Base-by-base conservation (phyloP, 345 rosid genomes). In the Chamaenerion angustifolium region DNA sequence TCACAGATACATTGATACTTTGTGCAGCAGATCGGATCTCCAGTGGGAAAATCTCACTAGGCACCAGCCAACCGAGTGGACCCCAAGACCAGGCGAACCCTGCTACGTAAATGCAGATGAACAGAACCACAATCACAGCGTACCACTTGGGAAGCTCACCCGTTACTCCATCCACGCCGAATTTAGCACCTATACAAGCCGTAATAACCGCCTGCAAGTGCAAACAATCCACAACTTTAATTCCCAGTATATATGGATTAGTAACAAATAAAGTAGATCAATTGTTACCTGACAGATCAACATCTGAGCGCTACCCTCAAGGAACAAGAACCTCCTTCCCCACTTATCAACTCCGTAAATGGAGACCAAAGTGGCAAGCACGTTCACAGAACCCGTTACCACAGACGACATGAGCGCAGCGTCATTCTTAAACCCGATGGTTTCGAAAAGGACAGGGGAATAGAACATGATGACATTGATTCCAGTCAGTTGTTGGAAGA, bases 1-100 rank as follows among this genome's bases (percentile, higher is more conserved):
- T 89, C 46, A 89, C 86, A 0, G 90, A 89, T 4, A 89, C 97
- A 0, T 75, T 85, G 56, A 89, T 40, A 58, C 95, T 89, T 62
- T 89, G 97, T 0, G 97, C 95, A 1, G 95, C 95, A 0, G 95
- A 89, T 16, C 95, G 65, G 49, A 89, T 83, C 56, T 89, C 97
- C 18, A 83, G 51, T 6, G 97, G 95, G 70, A 85, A 89, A 21
- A 89, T 89, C 67, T 89, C 95, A 60, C 95, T 85, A 0, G 97
- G 97, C 2, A 89, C 95, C 35, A 89, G 46, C 97, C 97, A 89
- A 1, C 94, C 95, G 0, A 89, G 82, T 9, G 97, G 97, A 3
- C 95, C 95, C 97, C 95, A 89, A 0, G 97, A 89, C 94, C 95
- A 85, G 3, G 95, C 94, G 41, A 89, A 89, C 3, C 90, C 97